Conservation (phyloP, 108 stramenopile genomes). For the Hondaea fermentalgiana region DNA sequence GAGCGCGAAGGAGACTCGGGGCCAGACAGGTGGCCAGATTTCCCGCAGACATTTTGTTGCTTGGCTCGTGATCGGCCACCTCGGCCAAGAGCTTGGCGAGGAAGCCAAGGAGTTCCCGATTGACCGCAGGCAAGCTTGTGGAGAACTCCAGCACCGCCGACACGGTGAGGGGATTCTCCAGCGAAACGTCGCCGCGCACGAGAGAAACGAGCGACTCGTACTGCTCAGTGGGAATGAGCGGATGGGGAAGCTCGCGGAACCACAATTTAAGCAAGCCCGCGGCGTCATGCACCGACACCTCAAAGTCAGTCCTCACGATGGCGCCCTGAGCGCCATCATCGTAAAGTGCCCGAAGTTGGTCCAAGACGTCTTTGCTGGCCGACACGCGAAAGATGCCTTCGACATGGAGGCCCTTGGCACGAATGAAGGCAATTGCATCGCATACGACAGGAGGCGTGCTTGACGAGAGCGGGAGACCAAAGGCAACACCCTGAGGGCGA, state of each 20-base stretch:
- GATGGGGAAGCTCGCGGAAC: neutral
- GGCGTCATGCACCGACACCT: neutral
- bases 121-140: neutral
- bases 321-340: neutral
- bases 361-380: neutral
- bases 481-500: neutral
- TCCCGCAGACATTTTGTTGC: neutral
- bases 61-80: neutral
- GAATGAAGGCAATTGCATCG: neutral
- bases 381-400: slow-evolving; percentile 2
- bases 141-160: neutral
- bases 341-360: neutral
- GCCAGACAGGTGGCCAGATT: neutral
- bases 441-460: neutral
- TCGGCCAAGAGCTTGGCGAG: neutral
- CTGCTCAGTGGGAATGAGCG: neutral
- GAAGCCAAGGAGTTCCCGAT: neutral
- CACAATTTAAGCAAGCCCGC: neutral
- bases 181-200: neutral
- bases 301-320: neutral
- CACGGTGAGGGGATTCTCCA: neutral
- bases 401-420: neutral
- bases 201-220: neutral
- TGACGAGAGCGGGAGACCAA: neutral
- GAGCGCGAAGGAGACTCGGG: neutral